Evolutionary conservation across 257 asterid genomes (phyloP).

Genomic region (Linderniella brevidens): DNA sequence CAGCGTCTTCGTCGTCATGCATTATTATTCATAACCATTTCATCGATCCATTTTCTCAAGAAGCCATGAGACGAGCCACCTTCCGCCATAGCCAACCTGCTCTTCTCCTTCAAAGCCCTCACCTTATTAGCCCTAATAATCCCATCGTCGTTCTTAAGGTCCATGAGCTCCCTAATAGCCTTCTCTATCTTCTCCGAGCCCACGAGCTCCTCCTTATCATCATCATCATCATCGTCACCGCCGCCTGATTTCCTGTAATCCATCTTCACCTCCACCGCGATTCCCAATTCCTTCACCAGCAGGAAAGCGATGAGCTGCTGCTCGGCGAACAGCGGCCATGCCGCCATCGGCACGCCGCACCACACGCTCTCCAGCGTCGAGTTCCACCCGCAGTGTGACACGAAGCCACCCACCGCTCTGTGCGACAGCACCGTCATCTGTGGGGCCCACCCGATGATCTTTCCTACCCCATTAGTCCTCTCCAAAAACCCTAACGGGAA

Average conservation of each 20-base stretch:
- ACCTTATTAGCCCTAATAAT: not conserved
- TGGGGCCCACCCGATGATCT: not conserved
- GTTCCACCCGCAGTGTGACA: constrained; percentile 6
- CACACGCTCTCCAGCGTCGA: constrained; percentile 2
- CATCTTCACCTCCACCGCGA: not conserved
- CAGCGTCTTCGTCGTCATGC: no score
- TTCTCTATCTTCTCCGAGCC: not conserved
- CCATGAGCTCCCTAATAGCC: not conserved
- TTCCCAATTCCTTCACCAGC: not conserved
- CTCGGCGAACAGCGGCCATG: not conserved
- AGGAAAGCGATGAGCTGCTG: not conserved
- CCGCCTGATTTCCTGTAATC: not conserved
- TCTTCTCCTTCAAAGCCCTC: not conserved
- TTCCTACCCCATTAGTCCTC: not conserved
- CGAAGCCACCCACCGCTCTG: not conserved
- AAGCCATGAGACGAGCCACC: not conserved
- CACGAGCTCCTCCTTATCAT: not conserved
- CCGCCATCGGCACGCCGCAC: not conserved
- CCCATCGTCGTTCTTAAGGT: not conserved
- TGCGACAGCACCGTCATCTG: not conserved
- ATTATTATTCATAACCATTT: not conserved
- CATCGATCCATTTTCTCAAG: not conserved
- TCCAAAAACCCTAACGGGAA: not conserved
- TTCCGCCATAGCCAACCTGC: not conserved
- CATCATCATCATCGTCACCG: no score